Evolutionary conservation across 768 basidiomycete species (phyloP).

Genomic region (Suillus ampliporus): DNA sequence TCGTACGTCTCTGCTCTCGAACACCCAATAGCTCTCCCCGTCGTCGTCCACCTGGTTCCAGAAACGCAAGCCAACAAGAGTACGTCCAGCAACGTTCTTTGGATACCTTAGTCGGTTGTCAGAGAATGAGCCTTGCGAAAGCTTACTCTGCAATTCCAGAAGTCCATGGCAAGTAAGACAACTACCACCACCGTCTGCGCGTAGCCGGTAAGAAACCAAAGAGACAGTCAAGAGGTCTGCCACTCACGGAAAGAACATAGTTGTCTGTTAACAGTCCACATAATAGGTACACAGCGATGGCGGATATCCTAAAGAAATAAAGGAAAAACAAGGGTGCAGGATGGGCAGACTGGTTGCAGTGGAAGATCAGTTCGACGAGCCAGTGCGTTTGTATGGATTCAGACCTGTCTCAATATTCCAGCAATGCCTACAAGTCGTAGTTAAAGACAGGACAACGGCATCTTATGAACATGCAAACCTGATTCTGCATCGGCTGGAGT

Average conservation of each 20-base stretch:
- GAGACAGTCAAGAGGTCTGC: background rate
- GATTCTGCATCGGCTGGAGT: constrained; percentile 75
- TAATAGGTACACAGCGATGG: constrained; percentile 93
- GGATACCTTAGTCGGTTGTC: constrained; percentile 10
- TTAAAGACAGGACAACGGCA: constrained; percentile 8
- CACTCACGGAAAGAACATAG: constrained; percentile 89
- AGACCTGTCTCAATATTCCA: constrained; percentile 80
- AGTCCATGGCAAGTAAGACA: constrained; percentile 93
- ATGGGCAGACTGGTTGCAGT: constrained; percentile 68
- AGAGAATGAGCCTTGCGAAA: background rate
- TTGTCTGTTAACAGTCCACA: constrained; percentile 89
- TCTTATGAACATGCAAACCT: constrained; percentile 45
- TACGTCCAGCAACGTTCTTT: constrained; percentile 93
- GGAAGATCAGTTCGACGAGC: constrained; percentile 20
- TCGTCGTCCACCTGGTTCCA: constrained; percentile 99
- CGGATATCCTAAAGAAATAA: constrained; percentile 85
- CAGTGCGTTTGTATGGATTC: constrained; percentile 7
- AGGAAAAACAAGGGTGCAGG: constrained; percentile 86
- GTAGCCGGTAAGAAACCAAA: constrained; percentile 9
- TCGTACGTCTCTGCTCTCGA: constrained; percentile 93
- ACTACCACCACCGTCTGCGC: constrained; percentile 87
- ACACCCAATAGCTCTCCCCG: constrained; percentile 96
- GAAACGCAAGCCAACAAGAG: constrained; percentile 91
- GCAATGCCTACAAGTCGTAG: constrained; percentile 56
- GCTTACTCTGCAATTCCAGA: constrained; percentile 94